phyloP scores from a whole-genome alignment of 2,329 filamentous ascomycete genomes.

The Penicillium brasilianum region DNA sequence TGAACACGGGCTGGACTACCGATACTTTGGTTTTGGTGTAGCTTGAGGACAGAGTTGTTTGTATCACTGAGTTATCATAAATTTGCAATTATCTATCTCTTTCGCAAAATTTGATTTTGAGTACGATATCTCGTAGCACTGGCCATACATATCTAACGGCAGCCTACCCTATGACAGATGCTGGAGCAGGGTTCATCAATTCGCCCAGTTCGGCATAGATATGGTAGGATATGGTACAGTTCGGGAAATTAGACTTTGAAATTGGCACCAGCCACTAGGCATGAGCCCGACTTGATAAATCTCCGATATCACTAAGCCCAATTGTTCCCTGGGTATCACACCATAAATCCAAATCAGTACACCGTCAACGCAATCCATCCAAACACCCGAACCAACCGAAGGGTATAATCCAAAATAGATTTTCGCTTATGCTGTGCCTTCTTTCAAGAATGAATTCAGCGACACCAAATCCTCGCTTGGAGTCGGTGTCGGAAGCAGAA shows the following conservation, averaged over 20 bases:
- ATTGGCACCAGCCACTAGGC: background rate
- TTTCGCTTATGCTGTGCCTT: slow-evolving; percentile 14
- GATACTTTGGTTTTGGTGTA: background rate
- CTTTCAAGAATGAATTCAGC: slow-evolving; percentile 33
- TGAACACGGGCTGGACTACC: too few relatives aligned
- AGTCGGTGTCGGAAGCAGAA: slow-evolving; percentile 36
- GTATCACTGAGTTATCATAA: too few relatives aligned
- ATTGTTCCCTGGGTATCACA: slow-evolving; percentile 8
- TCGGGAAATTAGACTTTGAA: background rate
- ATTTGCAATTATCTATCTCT: too few relatives aligned
- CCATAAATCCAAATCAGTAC: slow-evolving; percentile 6
- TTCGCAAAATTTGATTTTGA: too few relatives aligned
- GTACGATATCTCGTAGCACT: too few relatives aligned
- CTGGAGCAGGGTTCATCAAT: too few relatives aligned
- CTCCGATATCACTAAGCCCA: background rate
- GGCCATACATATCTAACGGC: too few relatives aligned
- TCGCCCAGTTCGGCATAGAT: background rate
- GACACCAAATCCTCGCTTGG: slow-evolving; percentile 33
- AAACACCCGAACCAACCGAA: slow-evolving; percentile 15
- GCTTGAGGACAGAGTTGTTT: background rate
- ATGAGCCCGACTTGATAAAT: background rate
- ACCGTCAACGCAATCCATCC: slow-evolving; percentile 22
- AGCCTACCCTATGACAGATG: too few relatives aligned
- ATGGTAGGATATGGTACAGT: background rate
- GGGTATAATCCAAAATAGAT: slow-evolving; percentile 9